phyloP scores from a whole-genome alignment of 306 rosid genomes.

The Fragaria nilgerrensis region DNA sequence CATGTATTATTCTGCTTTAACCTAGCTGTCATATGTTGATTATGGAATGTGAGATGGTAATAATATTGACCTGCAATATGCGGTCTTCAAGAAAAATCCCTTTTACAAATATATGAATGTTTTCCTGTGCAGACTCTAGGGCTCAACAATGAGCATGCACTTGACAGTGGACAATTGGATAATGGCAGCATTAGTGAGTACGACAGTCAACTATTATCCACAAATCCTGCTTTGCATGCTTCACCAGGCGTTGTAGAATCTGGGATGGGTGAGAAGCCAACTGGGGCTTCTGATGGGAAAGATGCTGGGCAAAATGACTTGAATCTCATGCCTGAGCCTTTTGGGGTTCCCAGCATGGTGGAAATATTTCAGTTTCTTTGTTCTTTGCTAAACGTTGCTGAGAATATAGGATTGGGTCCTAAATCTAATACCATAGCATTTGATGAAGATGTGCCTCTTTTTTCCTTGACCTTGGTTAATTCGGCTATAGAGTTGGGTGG shows the following conservation, averaged over 20 bases:
- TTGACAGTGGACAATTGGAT: constrained; percentile 69
- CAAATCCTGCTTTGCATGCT: constrained; percentile 45
- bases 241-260: constrained; percentile 42
- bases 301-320: constrained; percentile 54
- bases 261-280: constrained; percentile 55
- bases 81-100: not conserved
- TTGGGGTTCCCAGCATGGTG: constrained; percentile 96
- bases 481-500: constrained; percentile 90
- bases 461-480: constrained; percentile 86
- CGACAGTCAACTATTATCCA: constrained; percentile 56
- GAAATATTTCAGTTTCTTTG: constrained; percentile 90
- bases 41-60: not conserved
- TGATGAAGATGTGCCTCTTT: constrained; percentile 96
- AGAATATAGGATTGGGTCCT: constrained; percentile 61
- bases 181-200: constrained; percentile 70
- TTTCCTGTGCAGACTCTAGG: constrained; percentile 57
- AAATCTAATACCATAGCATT: constrained; percentile 76
- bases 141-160: constrained; percentile 51
- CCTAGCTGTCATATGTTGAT: constrained; percentile 1
- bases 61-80: not conserved
- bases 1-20: not conserved
- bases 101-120: constrained; percentile 18
- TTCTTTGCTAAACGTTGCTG: constrained; percentile 71
- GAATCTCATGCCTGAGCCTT: constrained; percentile 86
- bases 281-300: constrained; percentile 48